phyloP scores from a whole-genome alignment of 768 basidiomycete species.

The Phallus indusiatus region DNA sequence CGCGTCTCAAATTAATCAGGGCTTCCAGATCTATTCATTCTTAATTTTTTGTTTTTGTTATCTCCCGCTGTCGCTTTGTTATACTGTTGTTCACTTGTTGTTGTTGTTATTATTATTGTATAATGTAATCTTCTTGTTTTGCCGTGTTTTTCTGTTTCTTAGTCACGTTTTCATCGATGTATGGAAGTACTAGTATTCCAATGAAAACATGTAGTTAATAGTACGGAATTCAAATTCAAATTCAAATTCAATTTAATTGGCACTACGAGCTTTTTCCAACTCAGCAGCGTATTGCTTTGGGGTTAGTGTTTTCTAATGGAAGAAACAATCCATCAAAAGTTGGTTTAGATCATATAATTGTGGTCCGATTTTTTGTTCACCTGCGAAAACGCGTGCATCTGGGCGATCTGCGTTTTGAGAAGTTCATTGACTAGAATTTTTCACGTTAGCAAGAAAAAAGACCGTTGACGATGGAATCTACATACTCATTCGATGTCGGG shows the following conservation, averaged over 20 bases:
- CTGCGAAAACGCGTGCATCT: conserved; percentile 87
- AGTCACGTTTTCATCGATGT: no score
- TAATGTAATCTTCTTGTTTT: no score
- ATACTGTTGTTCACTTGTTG: background rate
- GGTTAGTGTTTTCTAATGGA: conserved; percentile 61
- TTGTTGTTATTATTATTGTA: background rate
- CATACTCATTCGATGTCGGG: conserved; percentile 61
- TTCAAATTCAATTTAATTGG: no score
- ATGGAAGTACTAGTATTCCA: no score
- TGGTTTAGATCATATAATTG: background rate
- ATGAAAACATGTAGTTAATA: no score
- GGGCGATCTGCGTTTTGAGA: conserved; percentile 62
- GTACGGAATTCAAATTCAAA: no score
- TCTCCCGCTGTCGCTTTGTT: background rate
- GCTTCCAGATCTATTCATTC: background rate
- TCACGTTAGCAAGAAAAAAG: background rate
- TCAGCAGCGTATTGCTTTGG: conserved; percentile 53
- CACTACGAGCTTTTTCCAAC: conserved; percentile 15
- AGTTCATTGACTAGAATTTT: conserved; percentile 56
- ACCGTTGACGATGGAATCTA: background rate
- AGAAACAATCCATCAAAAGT: background rate
- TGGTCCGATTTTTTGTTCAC: conserved; percentile 25
- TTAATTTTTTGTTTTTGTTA: background rate
- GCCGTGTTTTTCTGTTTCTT: no score
- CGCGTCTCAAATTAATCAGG: conserved; percentile 16